These are phyloP conservation scores for Aureobasidium sp. DNA, from an alignment of 2,329 filamentous ascomycete species.

Conservation along the genomic window DNA sequence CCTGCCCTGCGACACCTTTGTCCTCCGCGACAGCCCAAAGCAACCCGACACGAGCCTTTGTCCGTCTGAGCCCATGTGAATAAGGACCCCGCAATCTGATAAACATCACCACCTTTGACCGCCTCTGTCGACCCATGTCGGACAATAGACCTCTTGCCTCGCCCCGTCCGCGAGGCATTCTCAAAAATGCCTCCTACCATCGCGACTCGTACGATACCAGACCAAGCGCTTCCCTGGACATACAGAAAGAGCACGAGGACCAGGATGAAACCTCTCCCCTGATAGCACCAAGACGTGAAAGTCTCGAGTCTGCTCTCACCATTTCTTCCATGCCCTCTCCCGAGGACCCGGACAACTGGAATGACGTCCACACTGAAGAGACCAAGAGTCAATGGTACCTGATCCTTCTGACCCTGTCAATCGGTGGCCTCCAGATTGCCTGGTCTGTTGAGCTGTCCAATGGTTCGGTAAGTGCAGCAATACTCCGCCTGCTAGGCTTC, in stretches of 20 bases:
- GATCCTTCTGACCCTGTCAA: slow-evolving; percentile 75
- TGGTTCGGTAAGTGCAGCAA: slow-evolving; percentile 55
- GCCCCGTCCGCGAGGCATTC: slow-evolving; percentile 9
- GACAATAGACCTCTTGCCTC: not conserved
- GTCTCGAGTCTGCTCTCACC: slow-evolving; percentile 16
- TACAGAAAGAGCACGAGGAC: slow-evolving; percentile 16
- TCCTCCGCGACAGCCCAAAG: not conserved
- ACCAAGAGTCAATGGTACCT: slow-evolving; percentile 83
- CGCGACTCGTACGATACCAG: not conserved
- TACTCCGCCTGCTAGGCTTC: not conserved
- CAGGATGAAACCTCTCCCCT: slow-evolving; percentile 28
- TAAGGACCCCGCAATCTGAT: slow-evolving; percentile 11
- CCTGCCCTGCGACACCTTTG: not conserved
- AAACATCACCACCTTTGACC: not conserved
- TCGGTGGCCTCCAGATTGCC: slow-evolving; percentile 82
- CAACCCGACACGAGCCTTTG: not conserved
- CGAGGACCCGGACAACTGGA: slow-evolving; percentile 29
- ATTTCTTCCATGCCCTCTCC: slow-evolving; percentile 18
- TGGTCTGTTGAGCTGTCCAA: slow-evolving; percentile 95
- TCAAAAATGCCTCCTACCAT: slow-evolving; percentile 2
- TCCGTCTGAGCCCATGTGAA: slow-evolving; percentile 10
- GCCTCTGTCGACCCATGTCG: slow-evolving; percentile 6
- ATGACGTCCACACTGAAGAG: slow-evolving; percentile 46
- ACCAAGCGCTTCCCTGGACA: not conserved
- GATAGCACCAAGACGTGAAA: slow-evolving; percentile 19